Base-by-base conservation (phyloP, 164 flowering plant genomes). In the Dillenia turbinata region DNA sequence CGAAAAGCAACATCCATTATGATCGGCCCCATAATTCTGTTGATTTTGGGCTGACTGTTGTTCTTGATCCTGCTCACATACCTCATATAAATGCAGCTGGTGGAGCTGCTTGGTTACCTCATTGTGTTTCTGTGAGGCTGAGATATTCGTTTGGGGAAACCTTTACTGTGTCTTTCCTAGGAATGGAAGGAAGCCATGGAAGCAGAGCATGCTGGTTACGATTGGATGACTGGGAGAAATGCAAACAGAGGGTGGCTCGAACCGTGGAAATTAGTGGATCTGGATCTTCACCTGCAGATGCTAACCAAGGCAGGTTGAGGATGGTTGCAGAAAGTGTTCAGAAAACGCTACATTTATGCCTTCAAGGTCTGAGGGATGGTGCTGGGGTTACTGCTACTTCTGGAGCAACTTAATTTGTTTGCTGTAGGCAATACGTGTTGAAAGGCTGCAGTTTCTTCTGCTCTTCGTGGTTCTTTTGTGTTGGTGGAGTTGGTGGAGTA, bases 1-100 rank as follows among this genome's bases (percentile, higher is more conserved):
- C 92, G 0, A 95, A 86, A 73, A 95, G 99, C 71, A 95, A 95
- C 64, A 88, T 95, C 52, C 96, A 88, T 57, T 85, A 95, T 72
- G 88, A 89, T 52, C 75, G 97, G 19, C 75, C 89, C 16, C 93
- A 77, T 55, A 89, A 85, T 62, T 81, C 84, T 0, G 99, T 95
- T 17, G 97, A 92, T 60, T 95, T 95, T 81, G 96, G 83, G 19
- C 75, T 95, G 62, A 92, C 97, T 2, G 85, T 92, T 24, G 99
- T 95, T 63, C 92, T 95, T 52, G 99, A 92, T 78, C 82, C 97
- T 45, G 82, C 86, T 43, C 90, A 83, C 63, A 81, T 95, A 59
- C 99, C 99, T 59, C 87, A 82, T 57, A 72, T 92, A 40, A 92
- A 88, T 71, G 90, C 99, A 54, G 94, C 97, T 43, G 99, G 99